These are phyloP conservation scores for Ophiostoma piceae DNA, from an alignment of 2,329 filamentous ascomycete species.

Conservation along the genomic window DNA sequence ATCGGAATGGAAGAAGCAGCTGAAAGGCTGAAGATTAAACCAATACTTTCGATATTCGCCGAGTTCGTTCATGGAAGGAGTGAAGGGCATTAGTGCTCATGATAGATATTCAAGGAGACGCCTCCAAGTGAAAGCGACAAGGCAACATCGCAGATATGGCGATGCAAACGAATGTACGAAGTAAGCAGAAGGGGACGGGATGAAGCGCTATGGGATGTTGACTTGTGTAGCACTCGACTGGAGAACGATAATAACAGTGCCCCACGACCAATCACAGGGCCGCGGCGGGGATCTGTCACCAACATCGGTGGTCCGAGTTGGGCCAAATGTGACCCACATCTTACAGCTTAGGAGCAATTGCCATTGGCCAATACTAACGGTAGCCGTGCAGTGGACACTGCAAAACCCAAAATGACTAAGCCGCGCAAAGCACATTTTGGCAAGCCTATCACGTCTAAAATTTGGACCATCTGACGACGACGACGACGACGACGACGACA, in stretches of 20 bases:
- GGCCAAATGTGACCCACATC: neutral
- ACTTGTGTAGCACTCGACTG: neutral
- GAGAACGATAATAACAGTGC: neutral
- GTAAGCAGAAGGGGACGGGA: neutral
- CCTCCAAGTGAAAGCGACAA: neutral
- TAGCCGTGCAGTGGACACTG: neutral
- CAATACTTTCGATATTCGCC: neutral
- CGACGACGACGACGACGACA: constrained; percentile 6
- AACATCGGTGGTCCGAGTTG: neutral
- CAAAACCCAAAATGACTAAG: constrained; percentile 20
- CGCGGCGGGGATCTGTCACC: neutral
- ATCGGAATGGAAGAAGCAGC: neutral
- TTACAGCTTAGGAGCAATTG: neutral
- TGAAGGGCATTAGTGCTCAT: neutral
- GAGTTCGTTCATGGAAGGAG: neutral
- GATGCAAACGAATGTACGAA: neutral
- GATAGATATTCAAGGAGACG: no score
- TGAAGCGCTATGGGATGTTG: constrained; percentile 6
- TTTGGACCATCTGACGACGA: constrained; percentile 8
- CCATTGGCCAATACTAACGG: constrained; percentile 14
- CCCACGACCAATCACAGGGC: neutral
- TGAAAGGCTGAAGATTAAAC: neutral
- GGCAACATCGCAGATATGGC: neutral
- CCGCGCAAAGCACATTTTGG: constrained; percentile 8
- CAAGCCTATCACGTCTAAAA: neutral